Percentiles rank a stretch among this genome's conserved stretches.
Evolutionary conservation across 768 basidiomycete species (phyloP).

Genomic region (Suillus brevipes): DNA sequence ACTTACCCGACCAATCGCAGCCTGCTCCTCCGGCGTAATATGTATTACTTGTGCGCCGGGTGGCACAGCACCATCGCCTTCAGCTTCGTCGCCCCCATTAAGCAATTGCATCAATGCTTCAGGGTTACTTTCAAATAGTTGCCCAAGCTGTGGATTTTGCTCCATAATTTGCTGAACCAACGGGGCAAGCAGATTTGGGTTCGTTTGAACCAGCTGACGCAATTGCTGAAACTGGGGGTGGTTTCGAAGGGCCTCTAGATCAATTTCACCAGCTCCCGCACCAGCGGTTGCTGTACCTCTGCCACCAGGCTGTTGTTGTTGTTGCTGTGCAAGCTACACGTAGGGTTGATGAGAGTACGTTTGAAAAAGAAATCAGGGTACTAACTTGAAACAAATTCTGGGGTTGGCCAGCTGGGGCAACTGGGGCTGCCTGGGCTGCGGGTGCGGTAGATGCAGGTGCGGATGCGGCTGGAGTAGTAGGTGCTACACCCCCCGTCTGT

Average conservation of each 20-base stretch:
- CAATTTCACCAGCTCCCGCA: conserved; percentile 32
- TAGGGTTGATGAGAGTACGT: background rate
- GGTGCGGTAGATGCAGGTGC: conserved; percentile 35
- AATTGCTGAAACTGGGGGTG: conserved; percentile 71
- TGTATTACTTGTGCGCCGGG: conserved; percentile 66
- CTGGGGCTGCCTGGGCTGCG: conserved; percentile 39
- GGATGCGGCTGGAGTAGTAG: conserved; percentile 32
- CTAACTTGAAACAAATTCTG: conserved; percentile 88
- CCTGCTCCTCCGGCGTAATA: conserved; percentile 84
- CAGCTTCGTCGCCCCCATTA: conserved; percentile 41
- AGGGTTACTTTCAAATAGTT: conserved; percentile 70
- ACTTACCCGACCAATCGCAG: conserved; percentile 86
- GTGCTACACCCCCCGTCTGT: conserved; percentile 28
- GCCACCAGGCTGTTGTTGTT: conserved; percentile 42
- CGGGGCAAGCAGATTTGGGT: conserved; percentile 77
- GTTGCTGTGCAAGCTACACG: conserved; percentile 69
- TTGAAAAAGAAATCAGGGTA: conserved; percentile 2
- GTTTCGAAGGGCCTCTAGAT: conserved; percentile 55
- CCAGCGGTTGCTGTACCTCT: conserved; percentile 36
- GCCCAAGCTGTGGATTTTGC: conserved; percentile 74
- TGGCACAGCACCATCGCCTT: conserved; percentile 35
- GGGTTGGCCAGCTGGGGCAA: conserved; percentile 44
- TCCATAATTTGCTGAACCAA: conserved; percentile 80
- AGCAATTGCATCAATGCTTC: conserved; percentile 66
- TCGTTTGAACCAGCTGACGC: conserved; percentile 68